These are phyloP conservation scores for Garcia nutans DNA, from an alignment of 345 rosid genomes.

Conservation along the genomic window DNA sequence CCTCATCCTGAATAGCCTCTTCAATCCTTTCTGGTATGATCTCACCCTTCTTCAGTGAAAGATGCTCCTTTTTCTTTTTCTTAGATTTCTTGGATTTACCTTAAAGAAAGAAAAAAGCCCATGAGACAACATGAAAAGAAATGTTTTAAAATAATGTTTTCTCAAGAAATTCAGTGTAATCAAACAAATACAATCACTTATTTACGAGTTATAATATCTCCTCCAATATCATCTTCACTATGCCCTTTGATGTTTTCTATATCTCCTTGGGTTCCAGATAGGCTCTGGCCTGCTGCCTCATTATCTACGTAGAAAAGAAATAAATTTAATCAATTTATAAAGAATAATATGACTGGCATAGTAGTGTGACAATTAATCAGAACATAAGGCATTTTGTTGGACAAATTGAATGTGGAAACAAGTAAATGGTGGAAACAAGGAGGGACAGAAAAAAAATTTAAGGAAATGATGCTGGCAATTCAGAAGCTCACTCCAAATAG, in stretches of 20 bases:
- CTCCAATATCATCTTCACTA: slow-evolving; percentile 6
- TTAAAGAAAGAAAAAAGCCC: slow-evolving; percentile 14
- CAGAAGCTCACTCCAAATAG: background rate
- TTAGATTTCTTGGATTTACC: slow-evolving; percentile 38
- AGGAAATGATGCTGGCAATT: background rate
- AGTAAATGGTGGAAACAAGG: background rate
- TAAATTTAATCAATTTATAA: slow-evolving; percentile 4
- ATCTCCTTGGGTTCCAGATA: background rate
- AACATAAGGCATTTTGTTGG: background rate
- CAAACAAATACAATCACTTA: background rate
- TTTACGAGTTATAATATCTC: slow-evolving; percentile 14
- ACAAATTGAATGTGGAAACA: background rate
- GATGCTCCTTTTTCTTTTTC: slow-evolving; percentile 30
- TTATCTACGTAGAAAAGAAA: slow-evolving; percentile 9
- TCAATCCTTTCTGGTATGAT: slow-evolving; percentile 2
- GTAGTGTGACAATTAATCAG: background rate
- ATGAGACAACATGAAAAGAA: background rate
- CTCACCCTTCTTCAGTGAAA: slow-evolving; percentile 14
- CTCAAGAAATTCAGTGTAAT: background rate
- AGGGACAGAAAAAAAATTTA: too few species aligned
- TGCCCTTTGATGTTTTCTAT: background rate
- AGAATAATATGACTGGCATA: background rate
- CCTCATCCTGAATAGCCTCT: slow-evolving; percentile 25
- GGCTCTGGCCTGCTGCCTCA: slow-evolving; percentile 10
- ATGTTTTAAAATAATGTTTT: background rate